Percentiles rank a stretch among this genome's conserved stretches.
These are phyloP conservation scores for Basidiobolus meristosporus DNA, from an alignment of 371 early-diverging fungal species.

Conservation along the genomic window DNA sequence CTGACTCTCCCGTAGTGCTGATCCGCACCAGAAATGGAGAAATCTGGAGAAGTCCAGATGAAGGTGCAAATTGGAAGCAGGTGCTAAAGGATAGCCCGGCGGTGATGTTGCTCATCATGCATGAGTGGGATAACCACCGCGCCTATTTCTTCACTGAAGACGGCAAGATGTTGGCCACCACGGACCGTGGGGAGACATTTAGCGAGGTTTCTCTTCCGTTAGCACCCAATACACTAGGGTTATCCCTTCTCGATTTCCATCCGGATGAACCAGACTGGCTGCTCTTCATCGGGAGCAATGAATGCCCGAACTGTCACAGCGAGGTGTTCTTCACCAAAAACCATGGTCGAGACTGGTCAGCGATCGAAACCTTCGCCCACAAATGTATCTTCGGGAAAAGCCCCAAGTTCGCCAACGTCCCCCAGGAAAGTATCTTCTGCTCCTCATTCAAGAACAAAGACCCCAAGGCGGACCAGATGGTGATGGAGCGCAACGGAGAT, in stretches of 20 bases:
- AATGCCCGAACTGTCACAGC: conserved; percentile 29
- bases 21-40: conserved; percentile 28
- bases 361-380: conserved; percentile 58
- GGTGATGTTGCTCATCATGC: conserved; percentile 3
- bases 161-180: conserved; percentile 28
- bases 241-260: conserved; percentile 61
- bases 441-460: not conserved
- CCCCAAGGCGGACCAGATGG: not conserved
- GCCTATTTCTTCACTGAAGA: conserved; percentile 40
- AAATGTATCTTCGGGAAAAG: too few relatives aligned
- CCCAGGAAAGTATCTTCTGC: too few relatives aligned
- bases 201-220: conserved; percentile 27
- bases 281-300: conserved; percentile 40
- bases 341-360: conserved; percentile 50
- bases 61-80: conserved; percentile 38
- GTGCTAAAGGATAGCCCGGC: conserved; percentile 14
- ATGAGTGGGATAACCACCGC: conserved; percentile 10
- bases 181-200: conserved; percentile 49
- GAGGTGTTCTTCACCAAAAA: conserved; percentile 44
- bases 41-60: conserved; percentile 37
- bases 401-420: too few relatives aligned
- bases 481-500: not conserved
- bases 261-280: conserved; percentile 63
- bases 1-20: conserved; percentile 27
- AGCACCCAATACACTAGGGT: conserved; percentile 30